phyloP scores from a whole-genome alignment of 768 basidiomycete species.

The Auricularia auricula-judae region DNA sequence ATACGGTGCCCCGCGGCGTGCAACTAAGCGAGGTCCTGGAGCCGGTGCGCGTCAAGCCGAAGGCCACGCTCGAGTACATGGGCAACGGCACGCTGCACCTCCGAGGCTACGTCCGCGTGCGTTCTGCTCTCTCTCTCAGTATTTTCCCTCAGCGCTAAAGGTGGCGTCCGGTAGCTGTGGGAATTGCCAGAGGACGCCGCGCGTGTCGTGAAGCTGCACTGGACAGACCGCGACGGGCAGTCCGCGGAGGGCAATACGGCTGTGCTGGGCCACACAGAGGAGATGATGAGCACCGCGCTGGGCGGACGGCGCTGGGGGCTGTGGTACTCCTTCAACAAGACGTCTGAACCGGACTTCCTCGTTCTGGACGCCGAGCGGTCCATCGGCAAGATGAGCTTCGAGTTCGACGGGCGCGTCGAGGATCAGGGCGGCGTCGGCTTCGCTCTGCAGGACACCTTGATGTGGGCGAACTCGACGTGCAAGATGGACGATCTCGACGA shows the following conservation, averaged over 20 bases:
- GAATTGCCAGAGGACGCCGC: conserved; percentile 10
- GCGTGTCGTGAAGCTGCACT: conserved; percentile 6
- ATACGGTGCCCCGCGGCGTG: conserved; percentile 37
- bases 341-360: background rate
- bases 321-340: background rate
- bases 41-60: background rate
- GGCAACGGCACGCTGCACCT: background rate
- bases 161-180: too few species aligned
- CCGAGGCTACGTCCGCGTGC: background rate
- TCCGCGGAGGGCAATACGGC: too few species aligned
- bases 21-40: conserved; percentile 27
- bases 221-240: too few species aligned
- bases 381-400: background rate
- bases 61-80: background rate
- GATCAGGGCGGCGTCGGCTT: background rate
- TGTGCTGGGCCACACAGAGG: too few species aligned
- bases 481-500: too few species aligned
- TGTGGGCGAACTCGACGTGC: conserved; percentile 2
- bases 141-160: background rate
- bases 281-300: too few species aligned
- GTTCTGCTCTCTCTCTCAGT: background rate
- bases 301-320: background rate
- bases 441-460: background rate
- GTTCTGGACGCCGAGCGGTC: background rate
- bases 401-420: background rate